Evolutionary conservation across 495 filamentous ascomycete species (phyloP).

Genomic region (Sporormia fimetaria): DNA sequence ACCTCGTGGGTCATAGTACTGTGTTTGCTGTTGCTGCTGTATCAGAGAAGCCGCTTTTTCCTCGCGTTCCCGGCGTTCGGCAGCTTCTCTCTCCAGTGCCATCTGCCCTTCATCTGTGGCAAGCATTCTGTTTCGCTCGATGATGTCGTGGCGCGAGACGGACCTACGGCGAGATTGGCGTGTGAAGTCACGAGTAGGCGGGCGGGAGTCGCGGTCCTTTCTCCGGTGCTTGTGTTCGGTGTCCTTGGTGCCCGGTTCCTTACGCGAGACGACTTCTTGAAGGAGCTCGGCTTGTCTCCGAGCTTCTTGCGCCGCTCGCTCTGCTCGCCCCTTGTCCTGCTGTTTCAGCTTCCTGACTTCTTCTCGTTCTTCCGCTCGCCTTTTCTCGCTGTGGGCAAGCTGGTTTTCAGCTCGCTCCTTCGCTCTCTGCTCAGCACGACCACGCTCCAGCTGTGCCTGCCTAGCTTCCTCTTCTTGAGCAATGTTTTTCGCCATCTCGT

Average conservation of each 20-base stretch:
- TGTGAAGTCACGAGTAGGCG: slow-evolving; percentile 3
- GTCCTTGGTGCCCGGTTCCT: background rate
- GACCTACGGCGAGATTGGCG: slow-evolving; percentile 7
- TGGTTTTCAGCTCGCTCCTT: slow-evolving; percentile 9
- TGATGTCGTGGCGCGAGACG: slow-evolving; percentile 3
- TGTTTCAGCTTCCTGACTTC: slow-evolving; percentile 7
- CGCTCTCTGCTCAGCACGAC: slow-evolving; percentile 7
- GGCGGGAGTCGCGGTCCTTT: slow-evolving; percentile 3
- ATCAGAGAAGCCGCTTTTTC: slow-evolving; percentile 10
- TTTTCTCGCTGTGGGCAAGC: slow-evolving; percentile 17
- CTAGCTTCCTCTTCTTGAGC: slow-evolving; percentile 5
- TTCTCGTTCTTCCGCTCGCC: slow-evolving; percentile 17
- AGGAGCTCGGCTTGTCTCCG: background rate
- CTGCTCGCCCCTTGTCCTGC: slow-evolving; percentile 1
- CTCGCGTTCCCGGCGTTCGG: slow-evolving; percentile 11
- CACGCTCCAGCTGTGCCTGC: slow-evolving; percentile 16
- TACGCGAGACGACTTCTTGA: background rate
- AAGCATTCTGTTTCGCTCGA: slow-evolving; percentile 1
- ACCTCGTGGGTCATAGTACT: slow-evolving; percentile 16
- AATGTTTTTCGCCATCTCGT: slow-evolving; percentile 1
- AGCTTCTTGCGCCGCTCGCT: background rate
- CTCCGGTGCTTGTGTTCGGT: background rate
- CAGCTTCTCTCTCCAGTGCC: slow-evolving; percentile 8
- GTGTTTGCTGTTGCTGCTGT: slow-evolving; percentile 6
- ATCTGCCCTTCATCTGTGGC: slow-evolving; percentile 7